These are phyloP conservation scores for Thraustotheca clavata DNA, from an alignment of 352 stramenopile genomes.

Conservation along the genomic window DNA sequence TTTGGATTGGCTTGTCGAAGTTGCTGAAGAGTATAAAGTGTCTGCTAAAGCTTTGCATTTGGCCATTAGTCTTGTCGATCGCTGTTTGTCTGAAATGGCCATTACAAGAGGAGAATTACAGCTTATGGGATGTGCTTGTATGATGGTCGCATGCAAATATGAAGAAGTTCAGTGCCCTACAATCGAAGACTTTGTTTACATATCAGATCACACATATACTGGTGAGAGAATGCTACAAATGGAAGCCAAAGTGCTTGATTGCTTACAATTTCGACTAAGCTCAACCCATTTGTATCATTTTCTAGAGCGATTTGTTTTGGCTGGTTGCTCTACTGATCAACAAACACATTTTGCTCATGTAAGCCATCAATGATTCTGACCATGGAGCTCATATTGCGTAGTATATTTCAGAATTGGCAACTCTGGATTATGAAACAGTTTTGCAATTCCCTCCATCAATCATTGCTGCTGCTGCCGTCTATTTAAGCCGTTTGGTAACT, in stretches of 20 bases:
- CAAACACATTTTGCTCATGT: slow-evolving; percentile 29
- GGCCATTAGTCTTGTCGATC: slow-evolving; percentile 71
- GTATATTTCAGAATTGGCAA: slow-evolving; percentile 14
- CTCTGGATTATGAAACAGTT: slow-evolving; percentile 10
- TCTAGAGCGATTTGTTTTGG: slow-evolving; percentile 46
- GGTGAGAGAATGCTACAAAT: slow-evolving; percentile 78
- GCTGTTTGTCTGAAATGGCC: slow-evolving; percentile 67
- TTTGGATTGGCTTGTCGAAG: slow-evolving; percentile 98
- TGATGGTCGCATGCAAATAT: slow-evolving; percentile 96
- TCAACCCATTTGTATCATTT: slow-evolving; percentile 75
- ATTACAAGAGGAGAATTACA: slow-evolving; percentile 91
- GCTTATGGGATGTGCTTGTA: slow-evolving; percentile 91
- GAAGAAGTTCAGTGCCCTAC: slow-evolving; percentile 95
- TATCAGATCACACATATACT: slow-evolving; percentile 95
- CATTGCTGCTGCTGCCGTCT: slow-evolving; percentile 63
- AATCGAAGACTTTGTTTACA: slow-evolving; percentile 95
- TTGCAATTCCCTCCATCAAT: slow-evolving; percentile 51
- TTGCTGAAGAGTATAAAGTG: slow-evolving; percentile 78
- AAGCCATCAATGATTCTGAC: not conserved
- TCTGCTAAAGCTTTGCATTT: slow-evolving; percentile 78
- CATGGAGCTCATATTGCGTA: not conserved
- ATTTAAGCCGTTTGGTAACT: slow-evolving; percentile 61
- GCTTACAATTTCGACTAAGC: slow-evolving; percentile 62
- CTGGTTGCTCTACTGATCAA: slow-evolving; percentile 44
- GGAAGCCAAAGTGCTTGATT: slow-evolving; percentile 65